These are phyloP conservation scores for Cladosporium sp. DNA, from an alignment of 2,329 filamentous ascomycete genomes.

Conservation along the genomic window DNA sequence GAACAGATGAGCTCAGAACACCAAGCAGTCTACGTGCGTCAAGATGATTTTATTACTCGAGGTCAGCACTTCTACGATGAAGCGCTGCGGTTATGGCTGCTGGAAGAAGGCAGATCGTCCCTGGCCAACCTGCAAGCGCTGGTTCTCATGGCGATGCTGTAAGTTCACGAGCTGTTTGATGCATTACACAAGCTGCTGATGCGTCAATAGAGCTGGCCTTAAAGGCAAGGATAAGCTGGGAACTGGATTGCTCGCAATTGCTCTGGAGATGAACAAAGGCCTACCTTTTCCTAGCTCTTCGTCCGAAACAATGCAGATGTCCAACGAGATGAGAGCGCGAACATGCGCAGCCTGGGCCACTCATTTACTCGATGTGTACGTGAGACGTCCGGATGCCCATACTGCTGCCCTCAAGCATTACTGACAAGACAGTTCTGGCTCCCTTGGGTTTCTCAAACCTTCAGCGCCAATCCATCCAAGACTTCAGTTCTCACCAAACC, in stretches of 20 bases:
- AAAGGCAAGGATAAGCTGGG: conserved; percentile 1
- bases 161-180: too few relatives aligned
- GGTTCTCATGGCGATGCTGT: not conserved
- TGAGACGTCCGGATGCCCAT: not conserved
- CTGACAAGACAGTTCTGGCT: not conserved
- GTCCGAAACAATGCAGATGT: not conserved
- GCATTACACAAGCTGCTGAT: too few relatives aligned
- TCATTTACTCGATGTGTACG: not conserved
- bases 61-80: conserved; percentile 2
- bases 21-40: not conserved
- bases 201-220: not conserved
- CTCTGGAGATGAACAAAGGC: not conserved
- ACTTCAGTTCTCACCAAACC: not conserved
- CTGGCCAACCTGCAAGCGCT: conserved; percentile 2
- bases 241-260: not conserved
- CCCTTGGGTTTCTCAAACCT: not conserved
- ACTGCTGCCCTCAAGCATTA: not conserved
- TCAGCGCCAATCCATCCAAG: not conserved
- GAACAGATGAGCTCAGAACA: not conserved
- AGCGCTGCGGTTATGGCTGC: conserved; percentile 1
- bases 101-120: not conserved
- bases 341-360: not conserved
- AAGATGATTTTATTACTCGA: not conserved
- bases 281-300: not conserved
- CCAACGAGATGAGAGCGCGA: not conserved